Evolutionary conservation across 805 yeast genomes (phyloP).

Genomic region (Wickerhamomyces mucosus): DNA sequence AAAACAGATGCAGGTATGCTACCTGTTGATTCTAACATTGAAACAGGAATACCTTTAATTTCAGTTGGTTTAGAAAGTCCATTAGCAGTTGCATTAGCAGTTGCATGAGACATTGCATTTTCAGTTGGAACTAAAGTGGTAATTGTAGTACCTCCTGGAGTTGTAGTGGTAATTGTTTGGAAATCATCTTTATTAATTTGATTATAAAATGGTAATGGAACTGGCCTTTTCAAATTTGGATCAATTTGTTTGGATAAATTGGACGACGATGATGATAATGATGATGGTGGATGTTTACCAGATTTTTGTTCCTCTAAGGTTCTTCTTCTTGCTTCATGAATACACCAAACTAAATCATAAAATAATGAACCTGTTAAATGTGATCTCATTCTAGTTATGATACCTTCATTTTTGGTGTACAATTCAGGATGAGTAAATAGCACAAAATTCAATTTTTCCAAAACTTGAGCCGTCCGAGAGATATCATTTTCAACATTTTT

Average conservation of each 20-base stretch:
- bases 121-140: slow-evolving; percentile 86
- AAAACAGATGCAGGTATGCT: slow-evolving; percentile 22
- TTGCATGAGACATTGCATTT: slow-evolving; percentile 57
- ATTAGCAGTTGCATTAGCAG: slow-evolving; percentile 46
- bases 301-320: slow-evolving; percentile 32
- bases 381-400: slow-evolving; percentile 81
- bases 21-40: slow-evolving; percentile 76
- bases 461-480: slow-evolving; percentile 81
- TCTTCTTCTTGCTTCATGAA: slow-evolving; percentile 86
- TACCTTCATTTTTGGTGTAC: slow-evolving; percentile 60
- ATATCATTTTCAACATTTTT: slow-evolving; percentile 78
- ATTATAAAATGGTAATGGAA: slow-evolving; percentile 80
- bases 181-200: slow-evolving; percentile 87
- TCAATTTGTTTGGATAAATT: too few relatives aligned
- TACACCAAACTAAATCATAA: slow-evolving; percentile 88
- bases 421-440: slow-evolving; percentile 81
- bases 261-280: slow-evolving; percentile 20
- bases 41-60: slow-evolving; percentile 59
- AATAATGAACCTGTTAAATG: slow-evolving; percentile 86
- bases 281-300: slow-evolving; percentile 19
- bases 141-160: slow-evolving; percentile 87
- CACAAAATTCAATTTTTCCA: slow-evolving; percentile 82
- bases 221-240: slow-evolving; percentile 17
- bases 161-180: slow-evolving; percentile 73
- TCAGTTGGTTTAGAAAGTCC: slow-evolving; percentile 45